phyloP scores from a whole-genome alignment of 257 asterid genomes.

The Dorcoceras hygrometricum region DNA sequence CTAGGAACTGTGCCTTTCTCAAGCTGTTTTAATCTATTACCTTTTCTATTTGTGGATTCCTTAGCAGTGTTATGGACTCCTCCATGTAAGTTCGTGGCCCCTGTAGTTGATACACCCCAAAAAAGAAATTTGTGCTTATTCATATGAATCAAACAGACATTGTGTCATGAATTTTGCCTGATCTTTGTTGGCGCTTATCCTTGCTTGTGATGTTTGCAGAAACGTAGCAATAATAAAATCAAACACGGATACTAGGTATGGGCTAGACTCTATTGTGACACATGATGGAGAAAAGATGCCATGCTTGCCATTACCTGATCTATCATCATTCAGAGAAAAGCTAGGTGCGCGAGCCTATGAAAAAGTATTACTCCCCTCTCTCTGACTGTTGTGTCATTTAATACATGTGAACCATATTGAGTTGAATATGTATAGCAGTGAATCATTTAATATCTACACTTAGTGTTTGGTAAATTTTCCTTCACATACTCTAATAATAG shows the following conservation, averaged over 20 bases:
- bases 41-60: neutral
- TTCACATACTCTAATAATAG: slow-evolving; percentile 18
- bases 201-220: slow-evolving; percentile 43
- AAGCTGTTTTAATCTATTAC: neutral
- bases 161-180: neutral
- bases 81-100: neutral
- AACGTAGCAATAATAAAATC: slow-evolving; percentile 73
- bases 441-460: neutral
- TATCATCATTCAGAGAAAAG: slow-evolving; percentile 58
- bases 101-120: neutral
- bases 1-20: neutral
- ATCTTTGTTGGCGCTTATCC: neutral
- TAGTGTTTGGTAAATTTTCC: neutral
- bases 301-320: slow-evolving; percentile 72
- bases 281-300: slow-evolving; percentile 87
- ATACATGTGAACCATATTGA: neutral
- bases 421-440: neutral
- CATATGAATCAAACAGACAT: neutral
- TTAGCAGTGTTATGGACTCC: neutral
- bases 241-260: slow-evolving; percentile 75
- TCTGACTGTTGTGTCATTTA: neutral
- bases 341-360: slow-evolving; percentile 60
- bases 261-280: slow-evolving; percentile 69
- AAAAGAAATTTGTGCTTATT: too few species aligned
- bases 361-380: slow-evolving; percentile 43